Evolutionary conservation across 169 alveolate genomes (phyloP), one percentile per base, ranked within the genome.

Genomic region (Neospora caninum): DNA sequence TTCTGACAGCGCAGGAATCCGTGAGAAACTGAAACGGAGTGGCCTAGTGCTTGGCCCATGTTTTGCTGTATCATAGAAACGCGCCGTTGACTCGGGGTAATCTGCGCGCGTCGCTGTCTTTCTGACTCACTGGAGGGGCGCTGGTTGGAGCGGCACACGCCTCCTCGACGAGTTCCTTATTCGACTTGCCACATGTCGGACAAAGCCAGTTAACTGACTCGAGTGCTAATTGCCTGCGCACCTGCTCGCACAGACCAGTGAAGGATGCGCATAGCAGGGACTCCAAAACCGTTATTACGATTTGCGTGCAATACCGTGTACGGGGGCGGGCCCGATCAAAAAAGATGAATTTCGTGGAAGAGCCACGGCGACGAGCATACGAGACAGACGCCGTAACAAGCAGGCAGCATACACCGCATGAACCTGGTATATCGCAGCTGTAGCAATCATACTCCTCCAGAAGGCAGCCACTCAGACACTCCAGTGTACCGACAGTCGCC

Each of bases 61-160:
- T 22, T 49, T 49, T 13, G 58, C 58, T 49, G 58, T 49, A n/a
- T 22, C 58, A 49, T 49, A 13, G 58, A 13, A 49, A 49, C 9
- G 58, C 9, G 58, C 58, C 18, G 18, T 49, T 13, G 58, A 13
- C 18, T 49, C n/a, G n/a, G 58, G 58, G 18, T 13, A 49, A 49
- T 29, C 78, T 27, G 34, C 7, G 13, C 10, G 78, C 20, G 10
- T 10, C 25, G 36, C 25, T 64, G 34, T 64, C 18, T 29, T 64
- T 20, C 29, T 18, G 78, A 27, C 78, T 64, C 78, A 64, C 78
- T 36, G 95, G 95, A 31, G 69, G 69, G 20, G 95, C 83, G 70
- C 70, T 53, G 27, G 93, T 43, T 7, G 93, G 96, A 43, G 93
- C 96, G 38, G 96, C 95, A 87, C 96, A 96, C 45, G 95, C 95